Evolutionary conservation across 2,329 filamentous ascomycete species (phyloP), one percentile per base, ranked within the genome.

Genomic region (Trichothecium roseum): DNA sequence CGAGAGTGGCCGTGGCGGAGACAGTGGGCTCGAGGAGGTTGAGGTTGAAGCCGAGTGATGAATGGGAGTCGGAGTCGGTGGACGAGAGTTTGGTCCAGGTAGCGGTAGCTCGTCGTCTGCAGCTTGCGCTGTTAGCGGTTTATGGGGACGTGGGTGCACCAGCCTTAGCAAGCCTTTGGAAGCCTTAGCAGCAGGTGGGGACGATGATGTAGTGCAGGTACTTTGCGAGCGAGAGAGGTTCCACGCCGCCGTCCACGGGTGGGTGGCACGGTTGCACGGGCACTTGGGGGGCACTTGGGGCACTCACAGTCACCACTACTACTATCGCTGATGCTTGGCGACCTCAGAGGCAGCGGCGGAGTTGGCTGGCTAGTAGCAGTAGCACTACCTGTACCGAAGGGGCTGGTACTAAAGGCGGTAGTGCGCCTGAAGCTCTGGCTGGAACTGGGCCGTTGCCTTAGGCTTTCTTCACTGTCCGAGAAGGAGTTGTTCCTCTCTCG

Each of bases 81-180:
- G 53, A 54, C 59, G 55, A 56, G 61, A 62, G 50, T 57, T 52
- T 56, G 58, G 57, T 47, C 59, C 53, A 53, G 57, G 55, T 46
- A 60, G 38, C 34, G 33, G 35, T 26, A 24, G 28, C 17, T 36
- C 28, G 28, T 14, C n/a, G 16, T 14, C 28, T 30, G n/a, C 28
- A 30, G 28, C 28, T 14, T 14, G 28, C 20, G 20, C 20, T 24
- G 20, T 24, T 24, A 24, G 20, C 20, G 20, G 20, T 24, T 24
- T 24, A 24, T 24, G 20, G 20, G 20, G 10, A 24, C 20, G 20
- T 24, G 20, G 20, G 20, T 24, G 20, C 20, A 24, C 20, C 20
- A 24, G 10, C 20, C 20, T 24, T 24, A 24, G 20, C 20, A 24
- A 10, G 20, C 20, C 20, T 24, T 24, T 6, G 20, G 6, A 24